These are phyloP conservation scores for Ophiorrhiza pumila DNA, from an alignment of 257 asterid genomes.

Conservation along the genomic window DNA sequence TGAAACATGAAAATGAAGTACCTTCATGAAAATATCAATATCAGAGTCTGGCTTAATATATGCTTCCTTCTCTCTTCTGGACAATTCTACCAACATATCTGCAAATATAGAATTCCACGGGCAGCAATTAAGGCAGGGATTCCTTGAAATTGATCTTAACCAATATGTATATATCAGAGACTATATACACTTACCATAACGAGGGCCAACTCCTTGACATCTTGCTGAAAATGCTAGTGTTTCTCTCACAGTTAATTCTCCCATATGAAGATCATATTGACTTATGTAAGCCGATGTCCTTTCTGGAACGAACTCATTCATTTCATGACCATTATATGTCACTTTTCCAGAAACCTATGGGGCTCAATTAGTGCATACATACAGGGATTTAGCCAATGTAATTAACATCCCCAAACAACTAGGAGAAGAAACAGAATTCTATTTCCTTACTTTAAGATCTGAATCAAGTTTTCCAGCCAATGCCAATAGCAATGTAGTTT, in stretches of 20 bases:
- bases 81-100: constrained; percentile 58
- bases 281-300: constrained; percentile 63
- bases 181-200: constrained; percentile 41
- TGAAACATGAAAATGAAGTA: too few species aligned
- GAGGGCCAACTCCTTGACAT: constrained; percentile 67
- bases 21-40: constrained; percentile 60
- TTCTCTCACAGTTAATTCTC: constrained; percentile 67
- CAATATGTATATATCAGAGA: not conserved
- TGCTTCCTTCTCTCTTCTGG: constrained; percentile 53
- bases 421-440: not conserved
- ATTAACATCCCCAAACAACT: not conserved
- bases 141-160: not conserved
- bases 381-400: not conserved
- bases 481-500: constrained; percentile 58
- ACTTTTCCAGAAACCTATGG: constrained; percentile 53
- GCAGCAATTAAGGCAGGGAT: not conserved
- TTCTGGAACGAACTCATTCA: constrained; percentile 58
- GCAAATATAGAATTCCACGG: constrained; percentile 3
- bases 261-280: constrained; percentile 62
- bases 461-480: constrained; percentile 63
- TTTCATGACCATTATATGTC: constrained; percentile 52
- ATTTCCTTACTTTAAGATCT: constrained; percentile 33
- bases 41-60: constrained; percentile 64
- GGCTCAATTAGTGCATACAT: not conserved
- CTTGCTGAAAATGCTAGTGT: constrained; percentile 66